Conservation (phyloP, 2,329 filamentous ascomycete species). For the Talaromyces sp. region DNA sequence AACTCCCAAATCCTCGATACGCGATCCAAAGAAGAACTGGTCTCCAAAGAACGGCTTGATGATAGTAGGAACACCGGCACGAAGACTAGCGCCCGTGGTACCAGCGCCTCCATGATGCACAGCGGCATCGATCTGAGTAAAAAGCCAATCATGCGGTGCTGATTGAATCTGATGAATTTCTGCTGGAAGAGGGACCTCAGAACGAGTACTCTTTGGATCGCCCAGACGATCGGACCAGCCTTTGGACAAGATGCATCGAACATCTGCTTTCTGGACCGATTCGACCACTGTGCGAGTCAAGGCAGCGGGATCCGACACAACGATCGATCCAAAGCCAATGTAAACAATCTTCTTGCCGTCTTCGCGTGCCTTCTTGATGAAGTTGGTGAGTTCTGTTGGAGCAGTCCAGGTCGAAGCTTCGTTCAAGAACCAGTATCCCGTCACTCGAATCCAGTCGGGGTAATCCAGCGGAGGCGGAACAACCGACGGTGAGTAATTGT, state of each 20-base stretch:
- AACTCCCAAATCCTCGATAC: slow-evolving; percentile 90
- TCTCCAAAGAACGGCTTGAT: slow-evolving; percentile 97
- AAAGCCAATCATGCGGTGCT: slow-evolving; percentile 95
- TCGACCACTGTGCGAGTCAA: slow-evolving; percentile 93
- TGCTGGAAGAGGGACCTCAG: slow-evolving; percentile 68
- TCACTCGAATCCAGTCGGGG: slow-evolving; percentile 95
- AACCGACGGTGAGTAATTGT: slow-evolving; percentile 93
- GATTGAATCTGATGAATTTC: slow-evolving; percentile 87
- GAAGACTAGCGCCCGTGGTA: slow-evolving; percentile 87
- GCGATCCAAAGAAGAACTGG: slow-evolving; percentile 89
- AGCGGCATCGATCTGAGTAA: slow-evolving; percentile 87
- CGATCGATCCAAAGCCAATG: slow-evolving; percentile 94
- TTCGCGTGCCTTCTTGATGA: slow-evolving; percentile 76
- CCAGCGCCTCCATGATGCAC: slow-evolving; percentile 93
- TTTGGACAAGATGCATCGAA: slow-evolving; percentile 91
- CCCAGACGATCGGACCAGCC: slow-evolving; percentile 89
- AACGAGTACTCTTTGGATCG: slow-evolving; percentile 57
- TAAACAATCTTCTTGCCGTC: slow-evolving; percentile 94
- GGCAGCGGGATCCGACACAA: slow-evolving; percentile 82
- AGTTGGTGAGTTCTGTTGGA: slow-evolving; percentile 70
- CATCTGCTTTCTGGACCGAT: slow-evolving; percentile 84
- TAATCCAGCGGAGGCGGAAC: slow-evolving; percentile 94
- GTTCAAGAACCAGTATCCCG: slow-evolving; percentile 96
- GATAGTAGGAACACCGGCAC: slow-evolving; percentile 89
- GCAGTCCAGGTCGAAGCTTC: slow-evolving; percentile 71